Evolutionary conservation across 2,329 filamentous ascomycete genomes (phyloP).

Genomic region (Rasamsonia emersonii): DNA sequence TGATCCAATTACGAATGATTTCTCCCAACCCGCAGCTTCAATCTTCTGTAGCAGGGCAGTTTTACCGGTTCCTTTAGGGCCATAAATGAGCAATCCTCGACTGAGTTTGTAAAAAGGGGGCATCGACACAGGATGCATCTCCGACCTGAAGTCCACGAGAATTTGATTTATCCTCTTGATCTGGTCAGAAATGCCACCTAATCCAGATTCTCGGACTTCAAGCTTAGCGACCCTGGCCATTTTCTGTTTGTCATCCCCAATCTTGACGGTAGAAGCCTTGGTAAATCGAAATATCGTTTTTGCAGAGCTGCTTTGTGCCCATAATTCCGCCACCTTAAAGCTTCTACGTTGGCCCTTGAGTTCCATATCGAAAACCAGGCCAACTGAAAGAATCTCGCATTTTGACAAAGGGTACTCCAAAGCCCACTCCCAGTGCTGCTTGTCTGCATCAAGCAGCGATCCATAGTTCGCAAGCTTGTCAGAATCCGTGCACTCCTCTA

Average conservation of each 20-base stretch:
- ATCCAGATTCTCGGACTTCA: constrained; percentile 36
- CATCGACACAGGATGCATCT: constrained; percentile 23
- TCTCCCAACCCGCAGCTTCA: constrained; percentile 60
- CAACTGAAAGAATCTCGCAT: constrained; percentile 61
- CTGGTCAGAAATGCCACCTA: constrained; percentile 62
- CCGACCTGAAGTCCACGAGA: constrained; percentile 47
- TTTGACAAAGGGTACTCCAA: constrained; percentile 38
- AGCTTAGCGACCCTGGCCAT: constrained; percentile 12
- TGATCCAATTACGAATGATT: constrained; percentile 46
- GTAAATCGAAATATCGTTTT: constrained; percentile 29
- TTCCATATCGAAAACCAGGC: constrained; percentile 59
- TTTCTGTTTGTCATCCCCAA: constrained; percentile 19
- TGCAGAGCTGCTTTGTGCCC: constrained; percentile 29
- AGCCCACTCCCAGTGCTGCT: constrained; percentile 41
- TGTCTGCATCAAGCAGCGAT: constrained; percentile 27
- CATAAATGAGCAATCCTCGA: constrained; percentile 66
- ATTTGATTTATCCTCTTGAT: constrained; percentile 59
- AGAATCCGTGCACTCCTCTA: constrained; percentile 50
- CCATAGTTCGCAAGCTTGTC: constrained; percentile 29
- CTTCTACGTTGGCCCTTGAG: constrained; percentile 49
- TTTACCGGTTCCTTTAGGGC: constrained; percentile 79
- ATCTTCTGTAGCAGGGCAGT: constrained; percentile 63
- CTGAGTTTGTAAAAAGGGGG: constrained; percentile 32
- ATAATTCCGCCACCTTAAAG: constrained; percentile 55
- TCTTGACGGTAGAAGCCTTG: constrained; percentile 22